Evolutionary conservation across 2,329 filamentous ascomycete species (phyloP).

Genomic region (Cordyceps fumosorosea): DNA sequence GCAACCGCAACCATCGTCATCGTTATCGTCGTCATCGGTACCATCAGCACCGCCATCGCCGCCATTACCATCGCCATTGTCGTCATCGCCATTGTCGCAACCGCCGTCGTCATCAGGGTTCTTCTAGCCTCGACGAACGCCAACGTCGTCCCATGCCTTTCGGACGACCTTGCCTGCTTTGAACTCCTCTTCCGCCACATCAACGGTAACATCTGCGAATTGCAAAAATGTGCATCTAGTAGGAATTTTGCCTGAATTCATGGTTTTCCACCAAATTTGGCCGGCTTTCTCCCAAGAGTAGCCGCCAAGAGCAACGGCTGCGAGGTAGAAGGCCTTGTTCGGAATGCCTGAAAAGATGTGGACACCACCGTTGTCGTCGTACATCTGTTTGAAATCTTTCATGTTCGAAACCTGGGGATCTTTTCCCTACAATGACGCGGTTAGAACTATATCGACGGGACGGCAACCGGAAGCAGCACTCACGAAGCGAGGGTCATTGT

Average conservation of each 20-base stretch:
- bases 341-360: slow-evolving; percentile 52
- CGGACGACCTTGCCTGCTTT: slow-evolving; percentile 37
- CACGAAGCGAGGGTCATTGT: slow-evolving; percentile 44
- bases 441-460: neutral
- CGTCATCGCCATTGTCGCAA: neutral
- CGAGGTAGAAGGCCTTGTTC: slow-evolving; percentile 50
- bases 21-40: neutral
- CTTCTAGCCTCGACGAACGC: slow-evolving; percentile 26
- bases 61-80: neutral
- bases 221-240: slow-evolving; percentile 37
- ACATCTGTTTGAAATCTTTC: slow-evolving; percentile 32
- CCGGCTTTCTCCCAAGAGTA: slow-evolving; percentile 49
- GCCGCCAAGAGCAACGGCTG: slow-evolving; percentile 40
- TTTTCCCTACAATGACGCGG: slow-evolving; percentile 33
- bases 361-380: slow-evolving; percentile 46
- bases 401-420: slow-evolving; percentile 47
- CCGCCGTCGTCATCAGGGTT: neutral
- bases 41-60: neutral
- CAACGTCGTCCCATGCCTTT: slow-evolving; percentile 42
- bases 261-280: slow-evolving; percentile 45
- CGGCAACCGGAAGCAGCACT: slow-evolving; percentile 16
- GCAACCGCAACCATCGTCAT: neutral
- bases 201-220: slow-evolving; percentile 43
- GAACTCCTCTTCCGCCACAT: slow-evolving; percentile 37
- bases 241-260: slow-evolving; percentile 37